Percentiles rank a stretch among this genome's conserved stretches.
phyloP scores from a whole-genome alignment of 164 flowering plant genomes.

The Magnolia changhungtana region DNA sequence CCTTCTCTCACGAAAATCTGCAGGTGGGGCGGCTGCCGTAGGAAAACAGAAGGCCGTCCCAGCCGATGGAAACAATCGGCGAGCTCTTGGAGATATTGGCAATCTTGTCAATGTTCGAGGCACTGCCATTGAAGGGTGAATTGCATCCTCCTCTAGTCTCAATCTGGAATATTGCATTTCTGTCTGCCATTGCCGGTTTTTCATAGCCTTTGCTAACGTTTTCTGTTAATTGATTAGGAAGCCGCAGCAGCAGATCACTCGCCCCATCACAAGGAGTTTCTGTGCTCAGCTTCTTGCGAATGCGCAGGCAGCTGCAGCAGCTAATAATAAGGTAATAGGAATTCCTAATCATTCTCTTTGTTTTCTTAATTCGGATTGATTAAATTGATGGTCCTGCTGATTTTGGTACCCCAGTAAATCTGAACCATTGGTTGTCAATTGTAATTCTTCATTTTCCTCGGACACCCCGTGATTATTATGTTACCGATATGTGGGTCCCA shows the following conservation, averaged over 20 bases:
- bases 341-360: neutral
- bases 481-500: no score
- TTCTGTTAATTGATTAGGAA: constrained; percentile 16
- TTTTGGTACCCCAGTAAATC: neutral
- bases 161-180: neutral
- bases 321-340: constrained; percentile 48
- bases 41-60: constrained; percentile 47
- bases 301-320: constrained; percentile 66
- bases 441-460: no score
- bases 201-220: neutral
- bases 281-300: constrained; percentile 81
- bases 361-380: neutral
- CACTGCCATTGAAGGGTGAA: constrained; percentile 27
- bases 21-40: constrained; percentile 44
- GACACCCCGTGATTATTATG: no score
- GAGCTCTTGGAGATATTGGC: constrained; percentile 76
- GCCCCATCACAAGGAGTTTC: constrained; percentile 86
- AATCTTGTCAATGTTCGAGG: constrained; percentile 54
- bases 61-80: constrained; percentile 49
- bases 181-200: neutral
- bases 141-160: neutral
- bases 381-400: neutral
- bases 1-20: neutral
- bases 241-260: constrained; percentile 40
- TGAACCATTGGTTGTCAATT: no score